A percentile compares a stretch with the other conserved stretches of the same genome.
Evolutionary conservation across 768 basidiomycete genomes (phyloP).

Genomic region (Lactarius trivialis): DNA sequence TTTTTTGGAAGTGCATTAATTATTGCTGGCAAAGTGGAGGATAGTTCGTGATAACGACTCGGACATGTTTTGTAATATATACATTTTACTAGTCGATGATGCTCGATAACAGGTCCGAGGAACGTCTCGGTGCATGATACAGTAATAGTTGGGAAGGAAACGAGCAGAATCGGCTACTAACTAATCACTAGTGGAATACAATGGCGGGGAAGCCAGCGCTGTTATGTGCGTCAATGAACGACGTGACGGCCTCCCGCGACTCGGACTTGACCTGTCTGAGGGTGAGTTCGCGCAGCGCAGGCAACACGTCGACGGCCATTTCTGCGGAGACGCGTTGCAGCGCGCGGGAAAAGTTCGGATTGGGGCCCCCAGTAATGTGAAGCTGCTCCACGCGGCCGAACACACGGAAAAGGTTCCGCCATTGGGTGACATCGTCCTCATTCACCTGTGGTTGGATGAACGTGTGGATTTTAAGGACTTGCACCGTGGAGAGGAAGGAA

Average conservation of each 20-base stretch:
- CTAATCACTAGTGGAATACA: not conserved
- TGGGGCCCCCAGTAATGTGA: not conserved
- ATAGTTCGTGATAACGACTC: not conserved
- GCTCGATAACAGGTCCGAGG: too few species aligned
- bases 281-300: constrained; percentile 1
- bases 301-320: not conserved
- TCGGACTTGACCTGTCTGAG: not conserved
- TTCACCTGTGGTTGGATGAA: not conserved
- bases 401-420: not conserved
- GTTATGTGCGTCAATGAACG: not conserved
- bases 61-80: too few species aligned
- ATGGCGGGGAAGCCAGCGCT: not conserved
- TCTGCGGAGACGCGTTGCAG: not conserved
- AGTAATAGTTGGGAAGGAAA: too few species aligned
- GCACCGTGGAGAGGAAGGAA: not conserved
- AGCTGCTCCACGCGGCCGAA: constrained; percentile 2
- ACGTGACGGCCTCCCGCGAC: not conserved
- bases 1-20: not conserved
- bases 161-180: not conserved
- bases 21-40: not conserved
- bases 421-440: not conserved
- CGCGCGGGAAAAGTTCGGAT: not conserved
- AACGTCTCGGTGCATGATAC: not conserved
- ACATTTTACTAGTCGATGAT: too few species aligned
- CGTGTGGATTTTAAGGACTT: not conserved